Base-by-base conservation (phyloP, 179 eudicot genomes). In the Actinidia polygama region DNA sequence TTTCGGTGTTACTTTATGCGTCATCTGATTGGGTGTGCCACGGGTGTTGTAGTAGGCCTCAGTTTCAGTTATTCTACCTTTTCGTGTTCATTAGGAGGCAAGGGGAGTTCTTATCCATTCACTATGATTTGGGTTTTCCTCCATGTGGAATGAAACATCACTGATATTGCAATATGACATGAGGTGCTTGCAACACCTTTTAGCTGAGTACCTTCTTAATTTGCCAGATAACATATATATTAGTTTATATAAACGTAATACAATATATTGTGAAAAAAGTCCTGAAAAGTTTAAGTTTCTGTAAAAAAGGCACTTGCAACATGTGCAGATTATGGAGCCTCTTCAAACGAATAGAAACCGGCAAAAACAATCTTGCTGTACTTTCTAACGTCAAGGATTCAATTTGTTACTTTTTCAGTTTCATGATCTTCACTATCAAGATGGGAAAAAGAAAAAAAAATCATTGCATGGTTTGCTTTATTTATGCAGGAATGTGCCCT, bases 401-500 rank as follows among this genome's bases (percentile, higher is more conserved):
- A 30, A 44, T 67, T 67, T 67, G 47, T 67, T 67, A 23, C 16
- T 64, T 64, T 30, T 12, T n/a, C 72, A 67, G 19, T 26, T 67
- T 30, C 49, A 68, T 68, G 73, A 47, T 68, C 73, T 68, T 7
- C 36, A 30, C 36, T 30, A 30, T 30, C 36, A 30, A 30, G 36
- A 30, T 0, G 2, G 36, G 36, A 30, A 30, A 30, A 30, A 30
- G 36, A 30, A 30, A 30, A 4, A 36, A 68, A 68, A 68, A 68
- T 68, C 47, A 46, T 68, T n/a, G 16, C 14, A 19, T 68, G 30
- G n/a, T 68, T 36, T 68, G 49, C 73, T 68, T 30, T 16, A 2
- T 30, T n/a, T 36, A 19, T 68, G 49, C 40, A 68, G 73, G 73
- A 68, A 68, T 68, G 73, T 66, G 40, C 70, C 70, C 70, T 0